Evolutionary conservation across 1,284 basidiomycete species (phyloP).

Genomic region (Naganishia albida): DNA sequence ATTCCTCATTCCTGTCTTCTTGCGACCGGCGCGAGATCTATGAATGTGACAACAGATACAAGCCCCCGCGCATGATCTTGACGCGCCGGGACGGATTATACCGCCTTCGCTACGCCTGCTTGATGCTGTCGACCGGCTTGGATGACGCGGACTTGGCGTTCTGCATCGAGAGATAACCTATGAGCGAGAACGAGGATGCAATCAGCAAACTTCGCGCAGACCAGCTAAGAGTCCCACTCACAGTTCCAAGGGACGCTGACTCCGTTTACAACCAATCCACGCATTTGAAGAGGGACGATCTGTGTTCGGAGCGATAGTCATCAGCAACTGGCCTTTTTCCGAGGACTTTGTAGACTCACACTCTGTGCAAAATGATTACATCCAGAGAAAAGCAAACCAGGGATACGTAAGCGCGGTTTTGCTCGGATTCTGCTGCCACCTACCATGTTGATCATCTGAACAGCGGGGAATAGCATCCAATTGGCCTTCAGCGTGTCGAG

Average conservation of each 20-base stretch:
- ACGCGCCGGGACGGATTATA: no score
- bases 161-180: slow-evolving; percentile 50
- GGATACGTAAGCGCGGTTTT: background rate
- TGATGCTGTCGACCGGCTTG: slow-evolving; percentile 12
- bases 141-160: slow-evolving; percentile 39
- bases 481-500: slow-evolving; percentile 49
- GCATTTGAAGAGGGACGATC: slow-evolving; percentile 55
- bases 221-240: background rate
- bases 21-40: no score
- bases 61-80: no score
- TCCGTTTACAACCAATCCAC: slow-evolving; percentile 54
- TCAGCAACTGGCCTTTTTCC: background rate
- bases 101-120: background rate
- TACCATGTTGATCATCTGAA: slow-evolving; percentile 55
- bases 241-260: slow-evolving; percentile 56
- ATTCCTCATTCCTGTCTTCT: no score
- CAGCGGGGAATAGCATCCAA: slow-evolving; percentile 54
- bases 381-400: background rate
- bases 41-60: no score
- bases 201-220: background rate
- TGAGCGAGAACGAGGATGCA: slow-evolving; percentile 27
- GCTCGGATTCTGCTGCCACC: background rate
- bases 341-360: slow-evolving; percentile 32
- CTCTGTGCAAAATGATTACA: slow-evolving; percentile 27
- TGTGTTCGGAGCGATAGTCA: slow-evolving; percentile 25